phyloP scores from a whole-genome alignment of 345 rosid species.

The Acer negundo region DNA sequence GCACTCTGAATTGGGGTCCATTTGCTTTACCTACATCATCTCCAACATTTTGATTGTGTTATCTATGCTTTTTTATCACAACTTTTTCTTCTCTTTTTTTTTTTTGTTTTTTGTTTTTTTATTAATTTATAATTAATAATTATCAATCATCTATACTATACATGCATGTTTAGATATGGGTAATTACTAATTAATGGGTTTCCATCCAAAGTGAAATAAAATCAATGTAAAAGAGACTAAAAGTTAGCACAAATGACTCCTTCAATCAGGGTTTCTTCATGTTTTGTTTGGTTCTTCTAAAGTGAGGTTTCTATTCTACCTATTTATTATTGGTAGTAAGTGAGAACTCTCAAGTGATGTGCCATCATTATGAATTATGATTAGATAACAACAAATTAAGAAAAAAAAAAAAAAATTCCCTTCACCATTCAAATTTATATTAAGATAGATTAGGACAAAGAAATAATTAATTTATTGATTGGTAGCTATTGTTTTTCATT shows the following conservation, averaged over 20 bases:
- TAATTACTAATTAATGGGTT: neutral
- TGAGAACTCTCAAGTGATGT: conserved; percentile 9
- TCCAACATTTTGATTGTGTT: conserved; percentile 1
- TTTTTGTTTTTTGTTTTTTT: neutral
- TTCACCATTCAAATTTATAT: no score
- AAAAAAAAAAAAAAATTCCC: neutral
- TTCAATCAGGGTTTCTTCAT: conserved; percentile 25
- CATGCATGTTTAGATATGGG: neutral
- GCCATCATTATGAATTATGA: neutral
- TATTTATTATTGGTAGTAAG: neutral
- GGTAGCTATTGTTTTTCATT: neutral
- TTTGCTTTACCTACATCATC: conserved; percentile 4
- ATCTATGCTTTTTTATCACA: conserved; percentile 2
- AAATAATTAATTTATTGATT: no score
- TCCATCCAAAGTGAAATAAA: conserved; percentile 1
- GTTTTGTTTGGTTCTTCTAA: conserved; percentile 8
- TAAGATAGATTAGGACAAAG: no score
- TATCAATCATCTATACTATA: neutral
- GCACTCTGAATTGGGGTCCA: conserved; percentile 34
- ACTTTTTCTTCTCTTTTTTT: neutral
- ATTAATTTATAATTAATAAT: neutral
- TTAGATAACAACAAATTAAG: neutral
- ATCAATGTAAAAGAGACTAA: conserved; percentile 1
- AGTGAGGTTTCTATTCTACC: neutral
- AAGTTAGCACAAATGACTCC: conserved; percentile 31